Evolutionary conservation across 2,329 filamentous ascomycete species (phyloP).

Genomic region (Lachnellula subtilissima): DNA sequence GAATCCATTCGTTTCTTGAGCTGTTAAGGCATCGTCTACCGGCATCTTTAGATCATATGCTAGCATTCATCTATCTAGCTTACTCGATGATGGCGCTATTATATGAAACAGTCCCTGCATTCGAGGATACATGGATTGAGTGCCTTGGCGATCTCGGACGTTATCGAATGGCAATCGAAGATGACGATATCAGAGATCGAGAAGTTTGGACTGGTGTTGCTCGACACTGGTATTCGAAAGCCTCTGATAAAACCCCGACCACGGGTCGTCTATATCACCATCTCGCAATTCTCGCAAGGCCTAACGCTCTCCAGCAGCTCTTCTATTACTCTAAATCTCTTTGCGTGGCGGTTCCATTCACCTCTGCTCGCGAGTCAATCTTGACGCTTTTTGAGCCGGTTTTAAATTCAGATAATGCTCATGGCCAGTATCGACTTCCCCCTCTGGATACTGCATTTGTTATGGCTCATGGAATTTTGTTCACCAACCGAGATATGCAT

Average conservation of each 20-base stretch:
- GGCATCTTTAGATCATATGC: conserved; percentile 77
- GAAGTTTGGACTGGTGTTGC: conserved; percentile 80
- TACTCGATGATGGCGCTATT: conserved; percentile 88
- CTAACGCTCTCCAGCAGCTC: conserved; percentile 64
- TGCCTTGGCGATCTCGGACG: conserved; percentile 81
- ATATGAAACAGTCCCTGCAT: conserved; percentile 77
- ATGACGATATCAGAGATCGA: conserved; percentile 65
- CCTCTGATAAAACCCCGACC: conserved; percentile 66
- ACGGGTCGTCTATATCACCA: conserved; percentile 84
- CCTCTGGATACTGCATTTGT: conserved; percentile 58
- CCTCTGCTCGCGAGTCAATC: conserved; percentile 63
- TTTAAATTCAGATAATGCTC: conserved; percentile 35
- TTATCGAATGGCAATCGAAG: conserved; percentile 87
- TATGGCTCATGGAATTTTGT: conserved; percentile 59
- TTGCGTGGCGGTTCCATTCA: conserved; percentile 53
- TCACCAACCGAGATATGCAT: conserved; percentile 46
- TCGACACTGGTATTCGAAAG: conserved; percentile 66
- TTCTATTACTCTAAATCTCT: conserved; percentile 69
- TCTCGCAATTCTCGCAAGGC: conserved; percentile 70
- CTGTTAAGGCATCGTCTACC: conserved; percentile 70
- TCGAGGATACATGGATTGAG: conserved; percentile 81
- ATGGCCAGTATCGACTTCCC: conserved; percentile 35
- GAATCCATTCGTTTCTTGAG: conserved; percentile 81
- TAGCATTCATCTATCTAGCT: conserved; percentile 81
- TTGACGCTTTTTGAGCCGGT: conserved; percentile 63